A percentile compares a stretch with the other conserved stretches of the same genome.
Conservation (phyloP, 2,329 filamentous ascomycete genomes). For the Aschersonia sp. region DNA sequence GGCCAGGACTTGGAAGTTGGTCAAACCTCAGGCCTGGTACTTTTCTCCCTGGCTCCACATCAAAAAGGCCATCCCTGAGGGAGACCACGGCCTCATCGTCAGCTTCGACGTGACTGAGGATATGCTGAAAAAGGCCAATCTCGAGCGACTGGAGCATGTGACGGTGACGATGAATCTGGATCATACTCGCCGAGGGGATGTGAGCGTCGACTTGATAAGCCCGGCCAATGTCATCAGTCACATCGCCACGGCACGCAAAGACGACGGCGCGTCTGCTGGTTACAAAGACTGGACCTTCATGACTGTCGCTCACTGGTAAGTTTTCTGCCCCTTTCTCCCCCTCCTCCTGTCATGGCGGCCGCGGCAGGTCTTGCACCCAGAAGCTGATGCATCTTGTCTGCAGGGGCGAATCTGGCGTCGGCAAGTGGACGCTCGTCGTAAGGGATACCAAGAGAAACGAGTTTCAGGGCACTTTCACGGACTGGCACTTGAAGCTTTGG, state of each 20-base stretch:
- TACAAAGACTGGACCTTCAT: slow-evolving; percentile 98
- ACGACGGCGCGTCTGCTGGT: slow-evolving; percentile 51
- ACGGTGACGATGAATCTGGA: slow-evolving; percentile 95
- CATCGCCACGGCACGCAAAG: slow-evolving; percentile 58
- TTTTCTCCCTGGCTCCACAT: slow-evolving; percentile 91
- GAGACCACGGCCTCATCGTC: slow-evolving; percentile 62
- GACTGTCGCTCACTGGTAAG: slow-evolving; percentile 90
- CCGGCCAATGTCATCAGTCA: slow-evolving; percentile 71
- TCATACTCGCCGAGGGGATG: slow-evolving; percentile 73
- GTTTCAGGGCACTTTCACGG: slow-evolving; percentile 61
- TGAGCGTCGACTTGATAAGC: slow-evolving; percentile 84
- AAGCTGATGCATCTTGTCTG: slow-evolving; percentile 11
- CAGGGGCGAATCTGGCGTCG: slow-evolving; percentile 77
- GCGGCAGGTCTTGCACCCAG: not conserved
- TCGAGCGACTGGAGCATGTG: slow-evolving; percentile 82
- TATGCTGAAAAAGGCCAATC: slow-evolving; percentile 60
- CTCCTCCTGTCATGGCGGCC: no score
- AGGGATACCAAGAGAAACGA: slow-evolving; percentile 73
- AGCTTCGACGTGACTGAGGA: slow-evolving; percentile 70
- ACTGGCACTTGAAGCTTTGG: slow-evolving; percentile 93
- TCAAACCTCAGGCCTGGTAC: slow-evolving; percentile 93
- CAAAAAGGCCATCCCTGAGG: slow-evolving; percentile 72
- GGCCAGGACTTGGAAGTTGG: slow-evolving; percentile 71
- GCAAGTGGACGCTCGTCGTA: slow-evolving; percentile 82
- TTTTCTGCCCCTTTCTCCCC: slow-evolving; percentile 1